A percentile compares a stretch with the other conserved stretches of the same genome.
Evolutionary conservation across 1,284 basidiomycete species (phyloP).

Genomic region (Austroboletus novae-zelandiae): DNA sequence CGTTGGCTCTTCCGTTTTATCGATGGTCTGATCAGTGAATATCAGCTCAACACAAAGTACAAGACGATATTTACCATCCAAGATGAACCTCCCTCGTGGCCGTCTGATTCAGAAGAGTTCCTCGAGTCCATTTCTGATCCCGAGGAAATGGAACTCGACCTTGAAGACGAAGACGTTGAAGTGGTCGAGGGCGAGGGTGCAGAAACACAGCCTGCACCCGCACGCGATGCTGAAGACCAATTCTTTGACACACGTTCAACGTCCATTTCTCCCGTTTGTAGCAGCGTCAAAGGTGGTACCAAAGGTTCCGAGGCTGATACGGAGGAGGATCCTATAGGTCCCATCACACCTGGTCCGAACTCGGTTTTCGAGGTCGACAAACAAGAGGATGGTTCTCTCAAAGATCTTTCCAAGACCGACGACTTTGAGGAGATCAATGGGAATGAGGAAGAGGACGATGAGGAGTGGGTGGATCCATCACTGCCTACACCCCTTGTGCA

Average conservation of each 20-base stretch:
- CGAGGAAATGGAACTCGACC: constrained; percentile 58
- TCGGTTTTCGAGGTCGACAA: constrained; percentile 43
- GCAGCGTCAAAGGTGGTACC: constrained; percentile 34
- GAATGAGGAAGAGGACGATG: constrained; percentile 38
- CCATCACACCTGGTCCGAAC: constrained; percentile 60
- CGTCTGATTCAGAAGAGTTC: constrained; percentile 67
- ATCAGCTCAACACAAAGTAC: constrained; percentile 53
- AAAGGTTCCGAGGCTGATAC: constrained; percentile 56
- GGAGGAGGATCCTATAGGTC: constrained; percentile 65
- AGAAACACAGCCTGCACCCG: constrained; percentile 15
- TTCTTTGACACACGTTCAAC: constrained; percentile 48
- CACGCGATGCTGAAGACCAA: constrained; percentile 36
- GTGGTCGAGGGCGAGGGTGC: constrained; percentile 21
- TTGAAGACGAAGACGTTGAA: constrained; percentile 40
- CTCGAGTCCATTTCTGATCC: constrained; percentile 80
- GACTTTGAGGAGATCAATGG: constrained; percentile 36
- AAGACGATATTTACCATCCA: constrained; percentile 80
- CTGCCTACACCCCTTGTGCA: constrained; percentile 36
- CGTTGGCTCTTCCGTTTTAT: constrained; percentile 1
- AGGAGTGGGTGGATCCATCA: constrained; percentile 63
- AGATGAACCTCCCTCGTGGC: constrained; percentile 84
- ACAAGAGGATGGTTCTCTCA: constrained; percentile 14
- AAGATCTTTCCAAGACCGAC: constrained; percentile 17
- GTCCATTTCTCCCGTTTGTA: constrained; percentile 40
- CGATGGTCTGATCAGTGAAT: constrained; percentile 1